These are phyloP conservation scores for Veloporphyrellus conicus DNA, from an alignment of 1,284 basidiomycete species.

Conservation along the genomic window DNA sequence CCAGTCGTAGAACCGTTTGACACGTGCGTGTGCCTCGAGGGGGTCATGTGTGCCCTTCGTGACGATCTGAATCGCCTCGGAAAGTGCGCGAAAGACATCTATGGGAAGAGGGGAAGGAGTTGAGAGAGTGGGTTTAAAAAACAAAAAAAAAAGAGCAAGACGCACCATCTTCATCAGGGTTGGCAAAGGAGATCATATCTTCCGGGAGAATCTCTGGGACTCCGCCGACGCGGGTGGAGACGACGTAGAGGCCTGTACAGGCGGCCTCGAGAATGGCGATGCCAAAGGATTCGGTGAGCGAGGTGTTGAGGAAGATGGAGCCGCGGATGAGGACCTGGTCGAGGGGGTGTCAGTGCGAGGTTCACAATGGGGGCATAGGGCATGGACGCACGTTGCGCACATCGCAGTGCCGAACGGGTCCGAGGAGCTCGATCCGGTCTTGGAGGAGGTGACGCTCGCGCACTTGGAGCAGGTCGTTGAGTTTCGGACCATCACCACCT, in stretches of 20 bases:
- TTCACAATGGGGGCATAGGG: not conserved
- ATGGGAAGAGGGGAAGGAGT: not conserved
- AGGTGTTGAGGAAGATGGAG: conserved; percentile 92
- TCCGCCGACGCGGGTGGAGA: conserved; percentile 91
- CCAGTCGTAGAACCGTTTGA: conserved; percentile 89
- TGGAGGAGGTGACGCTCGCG: conserved; percentile 86
- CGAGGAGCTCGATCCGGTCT: conserved; percentile 87
- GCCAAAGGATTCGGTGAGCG: conserved; percentile 94
- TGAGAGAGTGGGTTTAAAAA: not conserved
- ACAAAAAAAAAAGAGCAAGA: not conserved
- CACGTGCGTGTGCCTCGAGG: conserved; percentile 67
- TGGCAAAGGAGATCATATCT: conserved; percentile 92
- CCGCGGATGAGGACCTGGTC: conserved; percentile 75
- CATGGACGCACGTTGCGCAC: conserved; percentile 66
- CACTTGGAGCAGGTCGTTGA: conserved; percentile 95
- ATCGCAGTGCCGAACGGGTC: conserved; percentile 75
- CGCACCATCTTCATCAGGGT: conserved; percentile 76
- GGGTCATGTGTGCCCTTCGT: conserved; percentile 73
- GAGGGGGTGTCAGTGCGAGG: not conserved
- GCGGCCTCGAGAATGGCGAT: conserved; percentile 97
- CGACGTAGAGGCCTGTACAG: conserved; percentile 90
- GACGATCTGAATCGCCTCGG: conserved; percentile 75
- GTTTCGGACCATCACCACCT: conserved; percentile 94
- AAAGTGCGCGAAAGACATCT: conserved; percentile 86
- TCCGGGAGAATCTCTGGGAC: conserved; percentile 92